These are phyloP conservation scores for Borovskyia barvae DNA, from an alignment of 208 protist species.

Conservation along the genomic window DNA sequence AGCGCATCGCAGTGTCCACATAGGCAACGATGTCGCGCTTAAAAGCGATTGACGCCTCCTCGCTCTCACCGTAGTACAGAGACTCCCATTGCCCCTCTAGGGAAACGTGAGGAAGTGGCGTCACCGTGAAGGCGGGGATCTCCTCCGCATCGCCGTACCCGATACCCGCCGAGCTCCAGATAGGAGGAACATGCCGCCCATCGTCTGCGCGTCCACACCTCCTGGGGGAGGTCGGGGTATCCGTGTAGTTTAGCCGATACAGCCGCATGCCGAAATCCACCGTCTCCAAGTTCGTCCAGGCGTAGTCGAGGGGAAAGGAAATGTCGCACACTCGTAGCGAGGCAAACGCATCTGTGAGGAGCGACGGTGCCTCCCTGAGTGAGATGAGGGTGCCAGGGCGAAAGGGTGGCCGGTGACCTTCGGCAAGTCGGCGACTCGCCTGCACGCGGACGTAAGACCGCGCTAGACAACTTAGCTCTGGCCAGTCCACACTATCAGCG, in stretches of 20 bases:
- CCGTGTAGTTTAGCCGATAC: conserved; percentile 7
- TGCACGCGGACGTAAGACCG: conserved; percentile 30
- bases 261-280: conserved; percentile 20
- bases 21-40: conserved; percentile 93
- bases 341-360: conserved; percentile 25
- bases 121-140: conserved; percentile 44
- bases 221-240: not conserved
- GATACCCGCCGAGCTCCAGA: too few relatives aligned
- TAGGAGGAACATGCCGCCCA: too few relatives aligned
- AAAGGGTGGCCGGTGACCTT: conserved; percentile 12
- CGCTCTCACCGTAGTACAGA: conserved; percentile 75
- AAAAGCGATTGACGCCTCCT: conserved; percentile 42
- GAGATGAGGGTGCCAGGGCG: conserved; percentile 31
- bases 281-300: conserved; percentile 14
- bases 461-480: conserved; percentile 25
- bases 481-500: conserved; percentile 24
- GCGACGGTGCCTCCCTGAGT: conserved; percentile 16
- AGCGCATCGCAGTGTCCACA: conserved; percentile 81
- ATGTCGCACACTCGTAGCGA: conserved; percentile 62
- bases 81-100: conserved; percentile 90
- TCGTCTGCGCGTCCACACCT: not conserved
- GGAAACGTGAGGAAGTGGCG: conserved; percentile 54
- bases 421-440: conserved; percentile 8
- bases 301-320: conserved; percentile 17
- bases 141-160: conserved; percentile 14